Base-by-base conservation (phyloP, 805 yeast genomes). In the Metschnikowia chrysomelidarum region DNA sequence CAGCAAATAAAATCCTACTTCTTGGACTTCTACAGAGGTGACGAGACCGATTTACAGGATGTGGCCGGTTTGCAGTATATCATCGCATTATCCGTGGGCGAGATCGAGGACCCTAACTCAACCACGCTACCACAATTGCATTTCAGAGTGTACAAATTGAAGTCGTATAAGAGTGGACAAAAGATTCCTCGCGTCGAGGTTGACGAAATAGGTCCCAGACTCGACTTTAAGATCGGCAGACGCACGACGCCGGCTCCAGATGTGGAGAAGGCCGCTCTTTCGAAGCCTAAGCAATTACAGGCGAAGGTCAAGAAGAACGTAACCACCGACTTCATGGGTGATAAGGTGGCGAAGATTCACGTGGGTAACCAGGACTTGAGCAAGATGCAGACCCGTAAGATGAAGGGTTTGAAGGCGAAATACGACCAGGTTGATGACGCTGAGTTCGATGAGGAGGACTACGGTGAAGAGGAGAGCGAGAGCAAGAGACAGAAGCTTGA, bases 61-160 rank as follows among this genome's bases (percentile, higher is more conserved):
- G 95, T 91, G 28, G 94, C 96, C 2, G 97, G 97, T 31, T 71
- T 93, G 49, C 98, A 93, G 62, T 85, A 87, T 58, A 82, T 93
- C 34, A 87, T 93, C 48, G 76, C 95, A 3, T 64, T 93, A 36
- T 77, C 87, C 22, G 80, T 82, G 2, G 81, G 82, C 12, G 81
- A 80, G 50, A 79, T 78, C 38, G 93, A 85, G 49, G 89, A 85
- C 50, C 73, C 78, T 44, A 86, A 83, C 53, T 80, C 80, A 37
- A 71, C 80, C 38, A 73, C 72, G 41, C 71, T 89, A 46, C 97
- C 98, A 12, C 61, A 73, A 33, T 83, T 93, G 30, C 75, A 87
- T 54, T 91, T 93, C 75, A 78, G 98, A 65, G 97, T 88, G 19
- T 93, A 91, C 61, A 78, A 82, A 53, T 66, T 93, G 52, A 86